These are phyloP conservation scores for Pichia sp. DNA, from an alignment of 1,139 yeast species.

Conservation along the genomic window DNA sequence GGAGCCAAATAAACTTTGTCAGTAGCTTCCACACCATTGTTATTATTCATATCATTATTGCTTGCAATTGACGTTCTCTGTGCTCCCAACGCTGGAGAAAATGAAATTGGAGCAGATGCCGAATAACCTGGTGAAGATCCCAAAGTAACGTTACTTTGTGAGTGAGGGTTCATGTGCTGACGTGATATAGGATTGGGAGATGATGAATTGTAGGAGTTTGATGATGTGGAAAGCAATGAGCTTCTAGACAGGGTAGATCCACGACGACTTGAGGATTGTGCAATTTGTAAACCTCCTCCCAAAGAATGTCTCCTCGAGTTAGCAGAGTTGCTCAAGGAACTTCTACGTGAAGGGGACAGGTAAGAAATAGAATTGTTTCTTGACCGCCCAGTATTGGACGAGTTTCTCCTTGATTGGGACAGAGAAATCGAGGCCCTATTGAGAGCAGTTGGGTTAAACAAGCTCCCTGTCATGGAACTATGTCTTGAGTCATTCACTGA, in stretches of 20 bases:
- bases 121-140: conserved; percentile 2
- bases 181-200: conserved; percentile 1
- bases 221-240: conserved; percentile 21
- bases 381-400: conserved; percentile 13
- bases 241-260: conserved; percentile 23
- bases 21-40: background rate
- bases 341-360: conserved; percentile 13
- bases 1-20: background rate
- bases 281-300: conserved; percentile 5
- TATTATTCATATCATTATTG: background rate
- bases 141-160: background rate
- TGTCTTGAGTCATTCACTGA: conserved; percentile 8
- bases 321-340: conserved; percentile 8
- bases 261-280: conserved; percentile 16
- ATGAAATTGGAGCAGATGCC: background rate
- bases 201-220: conserved; percentile 11
- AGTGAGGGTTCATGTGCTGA: background rate
- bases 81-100: background rate
- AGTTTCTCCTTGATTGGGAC: conserved; percentile 19
- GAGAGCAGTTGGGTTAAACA: conserved; percentile 7
- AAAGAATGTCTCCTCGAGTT: conserved; percentile 20
- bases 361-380: conserved; percentile 9
- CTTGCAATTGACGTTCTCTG: background rate
- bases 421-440: conserved; percentile 17
- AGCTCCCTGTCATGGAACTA: conserved; percentile 10